These are phyloP conservation scores for Talinum fruticosum DNA, from an alignment of 148 eudicot genomes.

Conservation along the genomic window DNA sequence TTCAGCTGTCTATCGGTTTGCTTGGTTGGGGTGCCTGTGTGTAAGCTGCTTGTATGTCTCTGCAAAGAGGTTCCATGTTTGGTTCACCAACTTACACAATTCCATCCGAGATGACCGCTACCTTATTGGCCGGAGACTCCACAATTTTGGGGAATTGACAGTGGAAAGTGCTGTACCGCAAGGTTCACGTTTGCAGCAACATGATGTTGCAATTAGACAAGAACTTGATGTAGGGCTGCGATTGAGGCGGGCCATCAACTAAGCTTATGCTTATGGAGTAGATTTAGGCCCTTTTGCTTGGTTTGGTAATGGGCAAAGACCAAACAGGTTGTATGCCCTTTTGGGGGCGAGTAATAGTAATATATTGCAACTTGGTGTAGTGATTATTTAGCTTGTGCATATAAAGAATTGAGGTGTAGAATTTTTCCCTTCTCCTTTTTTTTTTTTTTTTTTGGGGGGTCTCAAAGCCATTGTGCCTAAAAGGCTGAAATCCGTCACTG, in stretches of 20 bases:
- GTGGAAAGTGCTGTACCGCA: slow-evolving; percentile 21
- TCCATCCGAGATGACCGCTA: slow-evolving; percentile 93
- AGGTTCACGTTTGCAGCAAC: slow-evolving; percentile 23
- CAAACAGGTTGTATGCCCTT: not conserved
- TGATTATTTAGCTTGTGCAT: slow-evolving; percentile 26
- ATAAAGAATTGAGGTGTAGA: slow-evolving; percentile 12
- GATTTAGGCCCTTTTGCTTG: not conserved
- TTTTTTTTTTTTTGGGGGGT: too few species aligned
- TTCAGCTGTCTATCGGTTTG: slow-evolving; percentile 91
- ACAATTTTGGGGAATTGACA: slow-evolving; percentile 65
- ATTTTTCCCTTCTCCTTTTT: too few species aligned
- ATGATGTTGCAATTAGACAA: slow-evolving; percentile 20
- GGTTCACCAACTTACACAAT: slow-evolving; percentile 98
- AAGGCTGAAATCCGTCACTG: too few species aligned
- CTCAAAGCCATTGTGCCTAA: too few species aligned
- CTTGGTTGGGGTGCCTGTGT: slow-evolving; percentile 90
- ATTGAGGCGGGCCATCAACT: slow-evolving; percentile 50
- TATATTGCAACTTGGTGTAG: slow-evolving; percentile 16
- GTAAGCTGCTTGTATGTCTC: slow-evolving; percentile 70
- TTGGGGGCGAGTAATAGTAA: slow-evolving; percentile 4
- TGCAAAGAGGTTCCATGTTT: slow-evolving; percentile 87
- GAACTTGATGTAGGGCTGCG: slow-evolving; percentile 64
- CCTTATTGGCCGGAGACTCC: slow-evolving; percentile 88
- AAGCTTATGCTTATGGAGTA: slow-evolving; percentile 32
- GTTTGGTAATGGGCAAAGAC: not conserved